phyloP scores from a whole-genome alignment of 176 grass and related monocot species.

The Pontederia crassipes region DNA sequence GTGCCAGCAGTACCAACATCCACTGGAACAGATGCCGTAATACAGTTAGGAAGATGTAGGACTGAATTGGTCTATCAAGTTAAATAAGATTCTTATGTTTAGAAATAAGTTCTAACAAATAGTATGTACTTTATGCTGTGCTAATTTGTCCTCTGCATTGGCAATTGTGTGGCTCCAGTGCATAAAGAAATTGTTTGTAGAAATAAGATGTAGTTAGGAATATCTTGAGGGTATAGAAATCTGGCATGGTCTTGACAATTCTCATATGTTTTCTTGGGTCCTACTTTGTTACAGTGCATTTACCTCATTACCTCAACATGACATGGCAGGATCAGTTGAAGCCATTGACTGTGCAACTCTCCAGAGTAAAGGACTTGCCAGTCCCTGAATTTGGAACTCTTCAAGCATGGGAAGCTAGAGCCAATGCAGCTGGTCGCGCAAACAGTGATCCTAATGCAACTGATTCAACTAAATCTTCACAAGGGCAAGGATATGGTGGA shows the following conservation, averaged over 20 bases:
- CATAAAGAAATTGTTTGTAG: too few species aligned
- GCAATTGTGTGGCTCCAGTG: too few species aligned
- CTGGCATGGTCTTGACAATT: background rate
- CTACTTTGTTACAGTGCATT: background rate
- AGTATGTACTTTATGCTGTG: too few species aligned
- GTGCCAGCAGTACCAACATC: too few species aligned
- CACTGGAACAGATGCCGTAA: too few species aligned
- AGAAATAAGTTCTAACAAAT: too few species aligned
- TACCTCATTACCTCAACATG: slow-evolving; percentile 11
- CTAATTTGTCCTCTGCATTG: too few species aligned
- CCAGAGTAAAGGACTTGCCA: slow-evolving; percentile 77
- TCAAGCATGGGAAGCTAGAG: slow-evolving; percentile 79
- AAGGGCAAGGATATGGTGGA: slow-evolving; percentile 66
- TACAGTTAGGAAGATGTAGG: too few species aligned
- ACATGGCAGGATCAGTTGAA: slow-evolving; percentile 78
- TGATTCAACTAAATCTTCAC: slow-evolving; percentile 55
- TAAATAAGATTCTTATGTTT: too few species aligned
- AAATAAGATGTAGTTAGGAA: too few species aligned
- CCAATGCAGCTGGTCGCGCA: slow-evolving; percentile 40
- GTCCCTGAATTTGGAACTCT: slow-evolving; percentile 91
- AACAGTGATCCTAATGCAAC: slow-evolving; percentile 42
- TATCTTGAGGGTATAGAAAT: too few species aligned
- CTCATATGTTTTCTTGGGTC: background rate
- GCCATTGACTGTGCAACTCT: slow-evolving; percentile 55
- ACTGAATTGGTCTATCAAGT: too few species aligned